phyloP scores from a whole-genome alignment of 176 grass and related monocot species.

The Carex cristatella region DNA sequence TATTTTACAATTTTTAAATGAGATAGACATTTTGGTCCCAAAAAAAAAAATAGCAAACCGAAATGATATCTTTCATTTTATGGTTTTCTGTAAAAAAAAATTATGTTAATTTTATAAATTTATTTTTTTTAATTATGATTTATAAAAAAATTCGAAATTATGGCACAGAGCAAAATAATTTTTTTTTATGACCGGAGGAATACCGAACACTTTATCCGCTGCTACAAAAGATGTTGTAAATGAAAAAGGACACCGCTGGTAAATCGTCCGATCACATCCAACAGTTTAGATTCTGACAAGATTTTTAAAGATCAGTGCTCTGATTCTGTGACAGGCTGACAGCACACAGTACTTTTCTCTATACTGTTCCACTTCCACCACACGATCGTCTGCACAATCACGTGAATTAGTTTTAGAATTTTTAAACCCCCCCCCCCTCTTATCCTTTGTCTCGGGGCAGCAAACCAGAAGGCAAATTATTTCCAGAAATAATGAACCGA shows the following conservation, averaged over 20 bases:
- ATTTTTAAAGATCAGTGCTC: background rate
- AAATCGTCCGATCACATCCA: background rate
- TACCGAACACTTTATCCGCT: background rate
- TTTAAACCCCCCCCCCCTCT: background rate
- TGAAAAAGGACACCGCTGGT: no score
- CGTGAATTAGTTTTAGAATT: background rate
- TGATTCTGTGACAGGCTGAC: background rate
- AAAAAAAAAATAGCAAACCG: no score
- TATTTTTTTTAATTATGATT: no score
- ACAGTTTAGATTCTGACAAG: background rate
- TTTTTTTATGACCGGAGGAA: background rate
- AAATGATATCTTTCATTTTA: no score
- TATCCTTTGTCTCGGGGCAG: background rate
- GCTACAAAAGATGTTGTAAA: no score
- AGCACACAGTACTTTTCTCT: background rate
- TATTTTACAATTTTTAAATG: no score
- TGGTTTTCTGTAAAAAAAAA: no score
- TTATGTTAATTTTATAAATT: no score
- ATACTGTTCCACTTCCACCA: background rate
- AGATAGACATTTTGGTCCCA: no score
- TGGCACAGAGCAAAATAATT: no score
- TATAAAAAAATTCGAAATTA: no score
- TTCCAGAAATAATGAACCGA: background rate
- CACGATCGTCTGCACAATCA: background rate
- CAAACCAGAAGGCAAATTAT: background rate